phyloP scores from a whole-genome alignment of 2,329 filamentous ascomycete genomes.

The Leptographium radiaticola region DNA sequence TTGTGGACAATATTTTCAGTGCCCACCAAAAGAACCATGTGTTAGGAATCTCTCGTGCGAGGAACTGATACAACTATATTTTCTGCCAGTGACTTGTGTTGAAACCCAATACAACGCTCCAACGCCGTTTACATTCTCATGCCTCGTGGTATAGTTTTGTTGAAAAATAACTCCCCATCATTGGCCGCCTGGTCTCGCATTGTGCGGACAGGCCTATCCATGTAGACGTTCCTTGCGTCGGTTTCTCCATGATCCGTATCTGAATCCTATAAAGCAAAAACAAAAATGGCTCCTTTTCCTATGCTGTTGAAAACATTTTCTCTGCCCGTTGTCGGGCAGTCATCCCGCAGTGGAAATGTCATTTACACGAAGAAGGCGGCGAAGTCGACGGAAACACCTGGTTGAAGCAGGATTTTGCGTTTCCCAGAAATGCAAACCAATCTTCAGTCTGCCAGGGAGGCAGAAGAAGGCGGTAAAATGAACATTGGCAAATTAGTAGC shows the following conservation, averaged over 20 bases:
- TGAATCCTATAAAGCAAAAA: constrained; percentile 1
- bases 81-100: not conserved
- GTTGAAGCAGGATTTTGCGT: constrained; percentile 4
- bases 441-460: not conserved
- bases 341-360: not conserved
- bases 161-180: constrained; percentile 4
- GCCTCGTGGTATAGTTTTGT: constrained; percentile 4
- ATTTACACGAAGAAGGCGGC: not conserved
- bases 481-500: constrained; percentile 41
- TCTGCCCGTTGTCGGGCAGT: not conserved
- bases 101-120: constrained; percentile 6
- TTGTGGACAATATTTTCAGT: too few species aligned
- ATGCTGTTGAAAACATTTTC: constrained; percentile 19
- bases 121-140: constrained; percentile 2
- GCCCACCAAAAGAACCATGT: not conserved
- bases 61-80: not conserved
- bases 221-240: not conserved
- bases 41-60: not conserved
- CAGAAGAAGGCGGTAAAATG: not conserved
- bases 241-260: not conserved
- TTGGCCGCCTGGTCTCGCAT: not conserved
- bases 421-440: too few species aligned
- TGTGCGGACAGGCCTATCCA: not conserved
- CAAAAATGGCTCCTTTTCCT: constrained; percentile 10
- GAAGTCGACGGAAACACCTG: not conserved